Percentiles rank a stretch among this genome's conserved stretches.
These are phyloP conservation scores for Neurospora sp. DNA, from an alignment of 2,329 filamentous ascomycete genomes.

Conservation along the genomic window DNA sequence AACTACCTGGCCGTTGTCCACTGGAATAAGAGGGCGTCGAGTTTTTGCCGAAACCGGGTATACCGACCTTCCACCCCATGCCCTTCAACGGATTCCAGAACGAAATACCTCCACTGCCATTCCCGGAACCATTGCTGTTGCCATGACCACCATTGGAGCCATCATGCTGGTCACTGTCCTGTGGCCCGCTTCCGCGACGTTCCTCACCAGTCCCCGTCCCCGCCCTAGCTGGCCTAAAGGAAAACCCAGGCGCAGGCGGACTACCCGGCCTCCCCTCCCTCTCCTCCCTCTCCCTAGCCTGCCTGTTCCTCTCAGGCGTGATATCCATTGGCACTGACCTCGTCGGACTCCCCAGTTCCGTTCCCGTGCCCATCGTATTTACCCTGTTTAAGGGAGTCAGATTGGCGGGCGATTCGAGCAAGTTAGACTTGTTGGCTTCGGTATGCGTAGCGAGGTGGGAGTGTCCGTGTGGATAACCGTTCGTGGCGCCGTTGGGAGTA, in stretches of 20 bases:
- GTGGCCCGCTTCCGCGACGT: neutral
- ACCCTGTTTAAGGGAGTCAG: neutral
- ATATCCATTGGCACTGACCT: neutral
- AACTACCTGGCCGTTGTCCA: neutral
- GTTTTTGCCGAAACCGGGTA: neutral
- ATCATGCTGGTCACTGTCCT: neutral
- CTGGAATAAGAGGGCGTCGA: neutral
- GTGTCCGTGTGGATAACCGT: neutral
- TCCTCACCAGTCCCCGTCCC: neutral
- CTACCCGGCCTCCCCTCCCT: neutral
- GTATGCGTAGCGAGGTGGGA: neutral
- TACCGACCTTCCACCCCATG: neutral
- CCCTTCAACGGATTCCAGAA: neutral
- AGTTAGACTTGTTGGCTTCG: neutral
- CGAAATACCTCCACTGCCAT: neutral
- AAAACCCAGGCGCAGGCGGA: neutral
- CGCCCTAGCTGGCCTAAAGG: neutral
- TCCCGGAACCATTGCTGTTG: neutral
- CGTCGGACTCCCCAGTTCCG: neutral
- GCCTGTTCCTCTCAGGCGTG: neutral
- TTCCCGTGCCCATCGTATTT: neutral
- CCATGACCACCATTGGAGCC: no score
- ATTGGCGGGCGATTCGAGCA: neutral
- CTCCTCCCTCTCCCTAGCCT: neutral
- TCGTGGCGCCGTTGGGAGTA: neutral